phyloP scores from a whole-genome alignment of 176 grass and related monocot genomes.

The Aechmea fasciata region DNA sequence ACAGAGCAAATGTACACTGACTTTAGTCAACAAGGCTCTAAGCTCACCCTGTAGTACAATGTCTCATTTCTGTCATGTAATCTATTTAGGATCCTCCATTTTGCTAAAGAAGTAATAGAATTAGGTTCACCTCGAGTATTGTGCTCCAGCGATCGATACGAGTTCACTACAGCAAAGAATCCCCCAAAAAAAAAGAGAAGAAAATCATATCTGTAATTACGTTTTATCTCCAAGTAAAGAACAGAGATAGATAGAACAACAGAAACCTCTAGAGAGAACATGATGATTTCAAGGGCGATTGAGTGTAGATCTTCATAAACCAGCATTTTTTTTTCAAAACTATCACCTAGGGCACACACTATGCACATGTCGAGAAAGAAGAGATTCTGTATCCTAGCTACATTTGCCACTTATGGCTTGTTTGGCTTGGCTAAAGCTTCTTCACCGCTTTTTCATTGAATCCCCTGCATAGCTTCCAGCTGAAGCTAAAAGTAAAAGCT shows the following conservation, averaged over 20 bases:
- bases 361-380: too few relatives aligned
- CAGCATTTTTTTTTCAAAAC: too few relatives aligned
- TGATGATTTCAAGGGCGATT: too few relatives aligned
- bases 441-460: too few relatives aligned
- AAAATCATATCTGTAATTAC: background rate
- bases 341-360: too few relatives aligned
- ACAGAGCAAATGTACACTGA: background rate
- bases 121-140: conserved; percentile 66
- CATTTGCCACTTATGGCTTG: too few relatives aligned
- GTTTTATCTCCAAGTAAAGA: background rate
- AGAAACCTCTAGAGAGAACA: too few relatives aligned
- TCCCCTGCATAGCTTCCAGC: too few relatives aligned
- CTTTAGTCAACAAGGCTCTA: background rate
- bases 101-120: conserved; percentile 59
- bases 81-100: conserved; percentile 98
- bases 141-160: conserved; percentile 74
- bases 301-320: too few relatives aligned
- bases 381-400: too few relatives aligned
- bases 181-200: background rate
- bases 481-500: background rate
- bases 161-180: conserved; percentile 44
- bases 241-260: too few relatives aligned
- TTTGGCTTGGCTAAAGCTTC: too few relatives aligned
- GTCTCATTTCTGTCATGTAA: conserved; percentile 95
- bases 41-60: conserved; percentile 87